A percentile compares a stretch with the other conserved stretches of the same genome.
phyloP scores from a whole-genome alignment of 345 rosid genomes.

The Combretum micranthum region DNA sequence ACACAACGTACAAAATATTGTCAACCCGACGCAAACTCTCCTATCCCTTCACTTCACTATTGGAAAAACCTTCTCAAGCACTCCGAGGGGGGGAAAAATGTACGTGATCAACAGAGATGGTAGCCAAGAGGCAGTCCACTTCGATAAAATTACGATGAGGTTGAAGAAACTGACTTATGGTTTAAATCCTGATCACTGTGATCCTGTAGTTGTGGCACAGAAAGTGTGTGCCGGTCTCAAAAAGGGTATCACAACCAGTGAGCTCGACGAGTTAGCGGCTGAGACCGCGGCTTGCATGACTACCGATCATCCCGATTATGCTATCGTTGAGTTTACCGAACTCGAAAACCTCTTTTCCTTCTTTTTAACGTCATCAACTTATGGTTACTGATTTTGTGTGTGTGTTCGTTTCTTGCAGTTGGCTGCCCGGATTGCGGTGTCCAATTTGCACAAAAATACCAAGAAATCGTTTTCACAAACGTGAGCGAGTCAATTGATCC shows the following conservation, averaged over 20 bases:
- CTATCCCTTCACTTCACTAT: background rate
- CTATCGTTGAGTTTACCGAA: slow-evolving; percentile 87
- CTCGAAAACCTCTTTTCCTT: background rate
- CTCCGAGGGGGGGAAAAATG: slow-evolving; percentile 28
- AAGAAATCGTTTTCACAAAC: slow-evolving; percentile 85
- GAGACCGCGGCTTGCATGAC: slow-evolving; percentile 99
- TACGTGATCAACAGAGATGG: slow-evolving; percentile 94
- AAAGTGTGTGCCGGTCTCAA: slow-evolving; percentile 96
- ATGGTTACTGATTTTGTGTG: too few relatives aligned
- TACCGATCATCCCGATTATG: slow-evolving; percentile 89
- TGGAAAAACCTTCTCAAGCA: too few relatives aligned
- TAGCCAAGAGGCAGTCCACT: slow-evolving; percentile 76
- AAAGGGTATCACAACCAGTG: slow-evolving; percentile 93
- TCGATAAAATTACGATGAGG: slow-evolving; percentile 92
- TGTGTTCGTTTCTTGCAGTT: slow-evolving; percentile 39
- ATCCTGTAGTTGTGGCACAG: slow-evolving; percentile 89
- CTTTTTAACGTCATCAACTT: too few relatives aligned
- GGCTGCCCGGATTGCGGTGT: slow-evolving; percentile 96
- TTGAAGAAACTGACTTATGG: slow-evolving; percentile 94
- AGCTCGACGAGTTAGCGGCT: slow-evolving; percentile 93
- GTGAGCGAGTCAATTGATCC: slow-evolving; percentile 30
- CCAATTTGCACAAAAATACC: slow-evolving; percentile 95
- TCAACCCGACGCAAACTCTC: background rate
- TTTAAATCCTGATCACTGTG: slow-evolving; percentile 85
- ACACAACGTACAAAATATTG: too few relatives aligned